Conservation (phyloP, 2,329 filamentous ascomycete genomes). For the Alternaria dauci region DNA sequence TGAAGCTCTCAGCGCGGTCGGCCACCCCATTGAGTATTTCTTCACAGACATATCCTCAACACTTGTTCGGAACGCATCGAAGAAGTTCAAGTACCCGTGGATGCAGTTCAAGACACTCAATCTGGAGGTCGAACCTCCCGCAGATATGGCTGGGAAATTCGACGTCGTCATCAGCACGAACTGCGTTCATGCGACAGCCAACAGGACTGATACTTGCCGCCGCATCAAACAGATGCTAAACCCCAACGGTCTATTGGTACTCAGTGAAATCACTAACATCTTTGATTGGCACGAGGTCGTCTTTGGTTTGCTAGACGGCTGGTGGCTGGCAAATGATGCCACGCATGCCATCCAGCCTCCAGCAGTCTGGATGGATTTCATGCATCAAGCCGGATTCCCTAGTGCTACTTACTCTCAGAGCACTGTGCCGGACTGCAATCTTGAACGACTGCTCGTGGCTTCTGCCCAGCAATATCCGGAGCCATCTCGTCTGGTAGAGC, state of each 20-base stretch:
- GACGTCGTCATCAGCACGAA: slow-evolving; percentile 29
- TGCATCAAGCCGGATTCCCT: slow-evolving; percentile 16
- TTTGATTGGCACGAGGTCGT: slow-evolving; percentile 29
- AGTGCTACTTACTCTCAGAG: slow-evolving; percentile 14
- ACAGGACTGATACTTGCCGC: slow-evolving; percentile 7
- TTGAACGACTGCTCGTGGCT: slow-evolving; percentile 11
- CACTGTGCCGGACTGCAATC: slow-evolving; percentile 8
- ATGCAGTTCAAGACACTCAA: slow-evolving; percentile 47
- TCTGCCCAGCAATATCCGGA: slow-evolving; percentile 8
- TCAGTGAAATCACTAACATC: slow-evolving; percentile 24
- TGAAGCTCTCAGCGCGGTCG: slow-evolving; percentile 11
- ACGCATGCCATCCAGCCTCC: slow-evolving; percentile 13
- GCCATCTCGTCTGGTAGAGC: slow-evolving; percentile 1
- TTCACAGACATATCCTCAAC: slow-evolving; percentile 53
- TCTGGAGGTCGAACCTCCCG: slow-evolving; percentile 25
- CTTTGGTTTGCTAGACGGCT: slow-evolving; percentile 35
- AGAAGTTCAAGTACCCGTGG: slow-evolving; percentile 36
- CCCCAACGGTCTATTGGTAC: slow-evolving; percentile 19
- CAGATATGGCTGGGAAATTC: slow-evolving; percentile 10
- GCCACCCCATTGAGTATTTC: slow-evolving; percentile 44
- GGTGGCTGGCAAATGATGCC: slow-evolving; percentile 31
- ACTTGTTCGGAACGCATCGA: slow-evolving; percentile 47
- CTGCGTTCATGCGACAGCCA: slow-evolving; percentile 34
- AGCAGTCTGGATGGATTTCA: slow-evolving; percentile 16
- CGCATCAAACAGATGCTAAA: slow-evolving; percentile 20